Percentiles rank a stretch among this genome's conserved stretches.
Evolutionary conservation across 257 asterid genomes (phyloP).

Genomic region (Galeopsis tetrahit): DNA sequence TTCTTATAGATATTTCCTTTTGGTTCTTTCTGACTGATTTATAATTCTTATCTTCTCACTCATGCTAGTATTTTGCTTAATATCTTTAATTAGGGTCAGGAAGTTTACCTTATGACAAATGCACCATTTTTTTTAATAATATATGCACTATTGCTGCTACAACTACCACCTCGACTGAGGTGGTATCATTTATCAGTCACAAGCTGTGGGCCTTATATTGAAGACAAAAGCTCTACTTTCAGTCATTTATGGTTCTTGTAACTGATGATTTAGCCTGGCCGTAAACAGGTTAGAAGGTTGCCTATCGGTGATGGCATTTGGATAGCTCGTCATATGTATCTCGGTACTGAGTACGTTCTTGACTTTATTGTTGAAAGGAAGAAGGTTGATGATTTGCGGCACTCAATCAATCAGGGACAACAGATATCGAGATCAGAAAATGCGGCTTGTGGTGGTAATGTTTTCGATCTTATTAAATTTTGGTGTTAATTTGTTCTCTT

Average conservation of each 20-base stretch:
- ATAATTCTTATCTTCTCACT: conserved; percentile 20
- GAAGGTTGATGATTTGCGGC: conserved; percentile 89
- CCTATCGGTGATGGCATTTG: conserved; percentile 97
- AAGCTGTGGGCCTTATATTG: conserved; percentile 24
- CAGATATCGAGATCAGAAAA: conserved; percentile 91
- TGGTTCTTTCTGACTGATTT: conserved; percentile 20
- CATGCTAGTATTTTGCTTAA: conserved; percentile 32
- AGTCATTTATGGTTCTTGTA: conserved; percentile 8
- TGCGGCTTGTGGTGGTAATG: conserved; percentile 84
- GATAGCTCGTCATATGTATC: conserved; percentile 81
- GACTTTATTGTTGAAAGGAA: conserved; percentile 98
- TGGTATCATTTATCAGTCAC: conserved; percentile 24
- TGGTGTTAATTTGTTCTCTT: conserved; percentile 27
- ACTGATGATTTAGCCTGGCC: conserved; percentile 23
- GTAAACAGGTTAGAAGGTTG: conserved; percentile 74
- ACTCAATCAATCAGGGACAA: conserved; percentile 92
- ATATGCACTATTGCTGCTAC: conserved; percentile 18
- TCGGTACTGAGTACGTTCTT: conserved; percentile 78
- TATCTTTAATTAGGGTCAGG: conserved; percentile 13
- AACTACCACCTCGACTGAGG: conserved; percentile 32
- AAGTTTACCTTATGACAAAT: not conserved
- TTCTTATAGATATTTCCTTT: conserved; percentile 13
- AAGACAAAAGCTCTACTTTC: not conserved
- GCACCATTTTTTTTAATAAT: not conserved
- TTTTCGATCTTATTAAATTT: conserved; percentile 26